Evolutionary conservation across 345 rosid genomes (phyloP), one percentile per base, ranked within the genome.

Genomic region (Acer yangbiense): DNA sequence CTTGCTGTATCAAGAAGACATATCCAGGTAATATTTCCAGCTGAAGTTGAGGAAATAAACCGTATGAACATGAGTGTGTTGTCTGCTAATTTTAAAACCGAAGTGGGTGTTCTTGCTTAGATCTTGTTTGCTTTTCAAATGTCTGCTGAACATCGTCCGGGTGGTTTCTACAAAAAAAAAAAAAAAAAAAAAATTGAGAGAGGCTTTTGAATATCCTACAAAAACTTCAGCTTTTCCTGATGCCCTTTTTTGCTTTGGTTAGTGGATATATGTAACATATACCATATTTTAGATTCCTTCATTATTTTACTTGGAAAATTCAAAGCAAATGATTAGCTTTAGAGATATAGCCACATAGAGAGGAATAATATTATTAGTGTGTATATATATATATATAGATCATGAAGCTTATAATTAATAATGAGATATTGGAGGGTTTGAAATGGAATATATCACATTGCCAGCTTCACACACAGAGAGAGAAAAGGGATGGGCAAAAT

Each of bases 191-290:
- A 25, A 25, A 25, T 25, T 25, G 74, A 67, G 70, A 48, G 74
- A 79, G 84, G 82, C 86, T 72, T 81, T 84, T 79, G 83, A 43
- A 43, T 60, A 60, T 78, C 71, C 86, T 78, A 82, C 85, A 87
- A 82, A 81, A 68, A 76, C 76, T 84, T 76, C 82, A 84, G 86
- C 88, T 85, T 87, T 85, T 81, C 70, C 78, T 86, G 86, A 86
- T 88, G 85, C 87, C 81, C 82, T 63, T 78, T 63, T 78, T 82
- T 76, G 84, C 87, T 78, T 85, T 87, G 83, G 79, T 74, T 78
- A 86, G 90, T 86, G 86, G 86, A 82, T 78, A 69, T 65, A 76
- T 75, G 73, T 63, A 89, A 82, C 87, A 79, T 86, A 82, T 81
- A 77, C 89, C 89, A 80, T 35, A 35, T 80, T 72, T 50, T 11